phyloP scores from a whole-genome alignment of 2,329 filamentous ascomycete genomes.

The Nemania abortiva region DNA sequence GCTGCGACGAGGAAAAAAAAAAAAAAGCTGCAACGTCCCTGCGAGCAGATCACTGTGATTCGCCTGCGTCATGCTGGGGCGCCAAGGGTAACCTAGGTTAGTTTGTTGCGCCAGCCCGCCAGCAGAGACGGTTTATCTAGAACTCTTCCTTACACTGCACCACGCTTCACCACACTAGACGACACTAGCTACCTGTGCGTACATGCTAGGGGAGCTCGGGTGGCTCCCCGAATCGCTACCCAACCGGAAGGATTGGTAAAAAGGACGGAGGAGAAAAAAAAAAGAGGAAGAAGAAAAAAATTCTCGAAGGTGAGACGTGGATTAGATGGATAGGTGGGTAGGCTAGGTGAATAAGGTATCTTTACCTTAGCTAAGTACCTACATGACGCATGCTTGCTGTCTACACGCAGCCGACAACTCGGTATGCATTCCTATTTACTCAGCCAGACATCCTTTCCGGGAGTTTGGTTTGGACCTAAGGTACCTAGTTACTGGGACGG shows the following conservation, averaged over 20 bases:
- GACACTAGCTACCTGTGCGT: no score
- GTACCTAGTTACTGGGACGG: no score
- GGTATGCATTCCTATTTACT: not conserved
- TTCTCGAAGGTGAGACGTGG: conserved; percentile 8
- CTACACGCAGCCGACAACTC: not conserved
- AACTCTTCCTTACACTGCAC: not conserved
- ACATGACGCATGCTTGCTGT: not conserved
- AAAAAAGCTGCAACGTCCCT: conserved; percentile 3
- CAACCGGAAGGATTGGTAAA: conserved; percentile 28
- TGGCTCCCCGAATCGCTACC: conserved; percentile 35
- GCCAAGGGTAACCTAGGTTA: conserved; percentile 20
- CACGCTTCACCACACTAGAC: no score
- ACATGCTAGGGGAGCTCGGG: no score
- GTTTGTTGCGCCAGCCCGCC: conserved; percentile 9
- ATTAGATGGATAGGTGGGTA: not conserved
- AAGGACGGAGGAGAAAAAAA: not conserved
- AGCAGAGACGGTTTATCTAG: no score
- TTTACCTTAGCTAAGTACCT: not conserved
- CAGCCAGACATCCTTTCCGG: not conserved
- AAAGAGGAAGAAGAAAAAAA: not conserved
- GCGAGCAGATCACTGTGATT: conserved; percentile 40
- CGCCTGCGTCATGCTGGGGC: conserved; percentile 41
- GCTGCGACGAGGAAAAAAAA: no score
- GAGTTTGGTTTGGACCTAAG: no score
- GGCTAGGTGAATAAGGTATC: not conserved